Base-by-base conservation (phyloP, 768 basidiomycete genomes). In the Pulveroboletus sp. region DNA sequence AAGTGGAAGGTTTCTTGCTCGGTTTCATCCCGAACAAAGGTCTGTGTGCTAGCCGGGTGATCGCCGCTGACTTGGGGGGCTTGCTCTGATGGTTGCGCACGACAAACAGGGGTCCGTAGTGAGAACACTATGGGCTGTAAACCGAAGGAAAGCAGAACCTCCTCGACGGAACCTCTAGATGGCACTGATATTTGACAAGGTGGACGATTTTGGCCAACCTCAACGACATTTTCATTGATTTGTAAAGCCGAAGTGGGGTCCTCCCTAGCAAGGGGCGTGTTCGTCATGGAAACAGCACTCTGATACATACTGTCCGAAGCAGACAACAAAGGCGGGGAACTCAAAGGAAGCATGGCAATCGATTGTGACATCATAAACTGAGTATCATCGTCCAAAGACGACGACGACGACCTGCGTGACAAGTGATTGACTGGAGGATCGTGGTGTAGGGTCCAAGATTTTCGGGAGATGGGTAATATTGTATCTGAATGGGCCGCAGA, bases 281-380 rank as follows among this genome's bases (percentile, higher is more conserved):
- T 39, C 40, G 41, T 30, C 16, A 59, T 54, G 10, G 85, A 85
- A 19, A 86, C 56, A 5, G 85, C 85, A 57, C 89, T 92, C 56
- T 86, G 78, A 63, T 91, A 93, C 76, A 92, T 80, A 68, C 83
- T 90, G 57, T 80, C 80, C 6, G 75, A 66, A 41, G 76, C 68
- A 17, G 83, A 82, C 32, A 71, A 56, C 16, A 76, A 72, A n/a
- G 74, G 80, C 7, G 58, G 56, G 9, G 76, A 58, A 36, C 72
- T 63, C 12, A 74, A 77, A 34, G 80, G 85, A 31, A 92, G 72
- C 45, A 68, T 74, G 3, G 76, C 83, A 29, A 89, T 71, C 6
- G 88, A 90, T 62, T 89, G 85, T 7, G 86, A 85, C 86, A 90
- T 89, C 45, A 77, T 70, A 59, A 80, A 68, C 39, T 79, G 78